Percentiles rank a stretch among this genome's conserved stretches.
Conservation (phyloP, 352 stramenopile species). For the Globisporangium spinosum region DNA sequence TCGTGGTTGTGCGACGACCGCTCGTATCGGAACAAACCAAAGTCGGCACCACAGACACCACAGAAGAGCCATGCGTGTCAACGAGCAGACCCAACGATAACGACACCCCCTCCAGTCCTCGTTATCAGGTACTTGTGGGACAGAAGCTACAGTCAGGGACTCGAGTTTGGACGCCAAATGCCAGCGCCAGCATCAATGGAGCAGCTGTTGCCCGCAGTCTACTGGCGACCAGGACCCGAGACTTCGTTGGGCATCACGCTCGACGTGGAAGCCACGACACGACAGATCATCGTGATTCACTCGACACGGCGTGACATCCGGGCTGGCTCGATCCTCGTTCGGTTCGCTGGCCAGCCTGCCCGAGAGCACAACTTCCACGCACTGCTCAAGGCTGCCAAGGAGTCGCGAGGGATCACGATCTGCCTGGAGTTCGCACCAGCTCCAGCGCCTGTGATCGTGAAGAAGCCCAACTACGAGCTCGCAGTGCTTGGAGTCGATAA, state of each 20-base stretch:
- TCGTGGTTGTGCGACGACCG: slow-evolving; percentile 13
- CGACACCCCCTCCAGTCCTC: neutral
- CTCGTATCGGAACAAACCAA: neutral
- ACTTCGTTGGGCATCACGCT: slow-evolving; percentile 12
- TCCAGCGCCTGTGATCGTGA: slow-evolving; percentile 5
- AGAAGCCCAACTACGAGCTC: slow-evolving; percentile 15
- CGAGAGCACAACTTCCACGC: slow-evolving; percentile 9
- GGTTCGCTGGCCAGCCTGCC: neutral
- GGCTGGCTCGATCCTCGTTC: neutral
- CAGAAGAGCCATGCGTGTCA: neutral
- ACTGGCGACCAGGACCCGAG: slow-evolving; percentile 11
- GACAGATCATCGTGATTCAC: slow-evolving; percentile 11
- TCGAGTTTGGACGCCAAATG: neutral
- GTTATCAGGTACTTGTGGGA: slow-evolving; percentile 15
- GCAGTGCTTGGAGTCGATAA: slow-evolving; percentile 9
- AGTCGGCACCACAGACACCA: neutral
- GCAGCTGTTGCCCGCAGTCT: neutral
- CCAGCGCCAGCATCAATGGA: neutral
- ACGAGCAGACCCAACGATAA: neutral
- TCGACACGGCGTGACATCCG: slow-evolving; percentile 8
- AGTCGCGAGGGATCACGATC: slow-evolving; percentile 6
- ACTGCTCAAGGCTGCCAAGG: slow-evolving; percentile 3
- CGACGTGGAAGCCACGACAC: slow-evolving; percentile 11
- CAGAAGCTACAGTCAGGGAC: neutral
- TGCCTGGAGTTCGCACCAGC: slow-evolving; percentile 9